A percentile compares a stretch with the other conserved stretches of the same genome.
phyloP scores from a whole-genome alignment of 1,284 basidiomycete species.

The Hemileia vastatrix region DNA sequence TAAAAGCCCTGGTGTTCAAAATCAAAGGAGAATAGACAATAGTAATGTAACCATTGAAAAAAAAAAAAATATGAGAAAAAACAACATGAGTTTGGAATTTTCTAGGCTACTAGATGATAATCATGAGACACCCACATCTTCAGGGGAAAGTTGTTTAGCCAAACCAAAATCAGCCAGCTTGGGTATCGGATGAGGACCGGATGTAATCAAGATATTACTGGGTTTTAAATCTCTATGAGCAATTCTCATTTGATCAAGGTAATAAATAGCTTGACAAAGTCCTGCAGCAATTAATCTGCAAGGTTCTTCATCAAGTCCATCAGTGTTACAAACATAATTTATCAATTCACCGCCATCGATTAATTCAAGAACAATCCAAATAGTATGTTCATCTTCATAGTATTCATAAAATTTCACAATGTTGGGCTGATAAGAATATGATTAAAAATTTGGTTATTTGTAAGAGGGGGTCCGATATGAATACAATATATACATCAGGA shows the following conservation, averaged over 20 bases:
- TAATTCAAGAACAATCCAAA: constrained; percentile 1
- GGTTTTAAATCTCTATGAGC: constrained; percentile 2
- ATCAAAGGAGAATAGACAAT: neutral
- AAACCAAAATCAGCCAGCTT: neutral
- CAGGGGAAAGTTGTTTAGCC: neutral
- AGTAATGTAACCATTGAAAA: no score
- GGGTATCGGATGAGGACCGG: neutral
- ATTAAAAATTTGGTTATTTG: neutral
- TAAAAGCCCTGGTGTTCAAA: no score
- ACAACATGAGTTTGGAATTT: neutral
- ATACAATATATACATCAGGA: neutral
- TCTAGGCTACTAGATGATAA: neutral
- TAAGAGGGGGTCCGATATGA: no score
- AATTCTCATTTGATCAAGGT: neutral
- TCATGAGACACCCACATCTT: neutral
- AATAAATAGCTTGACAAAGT: neutral
- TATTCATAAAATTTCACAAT: neutral
- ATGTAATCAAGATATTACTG: neutral
- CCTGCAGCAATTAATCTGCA: neutral
- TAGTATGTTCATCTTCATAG: neutral
- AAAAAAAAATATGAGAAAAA: neutral
- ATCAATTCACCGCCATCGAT: neutral
- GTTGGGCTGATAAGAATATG: neutral
- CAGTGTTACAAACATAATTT: neutral
- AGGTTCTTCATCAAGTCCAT: neutral